A percentile compares a stretch with the other conserved stretches of the same genome.
Evolutionary conservation across 2,329 filamentous ascomycete species (phyloP).

Genomic region (Stachybotrys echinatus): DNA sequence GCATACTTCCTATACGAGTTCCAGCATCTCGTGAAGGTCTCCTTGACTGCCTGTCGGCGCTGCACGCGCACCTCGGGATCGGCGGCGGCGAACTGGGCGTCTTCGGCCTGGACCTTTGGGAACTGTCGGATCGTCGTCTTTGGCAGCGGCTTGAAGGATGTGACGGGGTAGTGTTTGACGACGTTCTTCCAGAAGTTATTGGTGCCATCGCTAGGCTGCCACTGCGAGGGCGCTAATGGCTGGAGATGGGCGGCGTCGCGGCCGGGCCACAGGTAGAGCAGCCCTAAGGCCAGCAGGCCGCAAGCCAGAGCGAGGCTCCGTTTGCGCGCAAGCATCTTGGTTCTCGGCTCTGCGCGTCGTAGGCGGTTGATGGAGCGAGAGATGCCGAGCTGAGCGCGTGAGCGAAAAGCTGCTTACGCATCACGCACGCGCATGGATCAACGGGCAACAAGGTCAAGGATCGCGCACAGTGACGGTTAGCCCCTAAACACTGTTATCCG

Average conservation of each 20-base stretch:
- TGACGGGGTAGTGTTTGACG: conserved; percentile 18
- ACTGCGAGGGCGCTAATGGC: neutral
- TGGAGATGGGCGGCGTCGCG: neutral
- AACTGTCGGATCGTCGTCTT: conserved; percentile 17
- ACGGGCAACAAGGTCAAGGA: too few relatives aligned
- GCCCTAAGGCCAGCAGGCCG: neutral
- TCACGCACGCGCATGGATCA: too few relatives aligned
- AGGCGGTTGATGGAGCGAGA: too few relatives aligned
- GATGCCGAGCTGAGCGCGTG: too few relatives aligned
- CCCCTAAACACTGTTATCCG: too few relatives aligned
- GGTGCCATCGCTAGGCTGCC: conserved; percentile 9
- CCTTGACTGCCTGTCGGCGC: conserved; percentile 31
- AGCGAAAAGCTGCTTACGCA: too few relatives aligned
- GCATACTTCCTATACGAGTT: conserved; percentile 51
- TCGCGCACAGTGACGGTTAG: too few relatives aligned
- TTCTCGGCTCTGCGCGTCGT: too few relatives aligned
- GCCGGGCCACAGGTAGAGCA: neutral
- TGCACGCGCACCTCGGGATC: conserved; percentile 13
- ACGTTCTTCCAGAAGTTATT: conserved; percentile 21
- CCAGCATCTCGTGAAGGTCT: conserved; percentile 40
- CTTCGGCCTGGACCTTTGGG: conserved; percentile 24
- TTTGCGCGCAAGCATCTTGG: neutral
- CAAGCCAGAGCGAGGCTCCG: neutral
- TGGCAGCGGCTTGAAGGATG: conserved; percentile 23
- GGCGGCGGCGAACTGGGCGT: conserved; percentile 10